These are phyloP conservation scores for Solanum pimpinellifolium DNA, from an alignment of 257 asterid species.

Conservation along the genomic window DNA sequence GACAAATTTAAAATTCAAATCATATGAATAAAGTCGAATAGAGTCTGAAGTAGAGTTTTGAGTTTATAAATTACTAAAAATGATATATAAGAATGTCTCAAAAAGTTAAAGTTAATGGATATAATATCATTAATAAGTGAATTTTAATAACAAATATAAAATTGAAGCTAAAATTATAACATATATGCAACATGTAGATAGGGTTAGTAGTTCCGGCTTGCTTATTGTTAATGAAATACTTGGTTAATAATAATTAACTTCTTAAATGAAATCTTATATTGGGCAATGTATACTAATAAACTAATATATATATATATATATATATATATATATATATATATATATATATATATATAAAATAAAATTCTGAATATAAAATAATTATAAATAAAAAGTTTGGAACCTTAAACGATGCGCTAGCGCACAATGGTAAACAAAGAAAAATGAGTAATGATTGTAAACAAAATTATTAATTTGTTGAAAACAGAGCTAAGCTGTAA, in stretches of 20 bases:
- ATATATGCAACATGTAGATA: neutral
- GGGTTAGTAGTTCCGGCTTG: neutral
- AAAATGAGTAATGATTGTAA: neutral
- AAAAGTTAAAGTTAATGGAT: no score
- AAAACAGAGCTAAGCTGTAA: neutral
- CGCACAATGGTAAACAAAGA: neutral
- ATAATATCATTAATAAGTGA: no score
- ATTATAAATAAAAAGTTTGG: neutral
- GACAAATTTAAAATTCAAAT: accelerated
- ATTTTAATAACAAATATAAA: no score
- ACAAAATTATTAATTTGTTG: neutral
- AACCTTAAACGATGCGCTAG: neutral
- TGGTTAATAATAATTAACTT: no score
- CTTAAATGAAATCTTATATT: neutral
- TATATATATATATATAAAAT: neutral
- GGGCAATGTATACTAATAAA: neutral
- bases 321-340: neutral
- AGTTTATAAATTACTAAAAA: no score
- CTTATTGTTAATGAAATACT: neutral
- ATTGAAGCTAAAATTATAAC: no score
- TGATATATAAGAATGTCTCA: neutral
- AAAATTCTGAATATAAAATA: neutral
- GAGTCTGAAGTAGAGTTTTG: neutral
- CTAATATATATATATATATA: neutral
- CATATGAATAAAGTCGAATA: neutral